Evolutionary conservation across 352 stramenopile genomes (phyloP).

Genomic region (Globisporangium acanthophoron): DNA sequence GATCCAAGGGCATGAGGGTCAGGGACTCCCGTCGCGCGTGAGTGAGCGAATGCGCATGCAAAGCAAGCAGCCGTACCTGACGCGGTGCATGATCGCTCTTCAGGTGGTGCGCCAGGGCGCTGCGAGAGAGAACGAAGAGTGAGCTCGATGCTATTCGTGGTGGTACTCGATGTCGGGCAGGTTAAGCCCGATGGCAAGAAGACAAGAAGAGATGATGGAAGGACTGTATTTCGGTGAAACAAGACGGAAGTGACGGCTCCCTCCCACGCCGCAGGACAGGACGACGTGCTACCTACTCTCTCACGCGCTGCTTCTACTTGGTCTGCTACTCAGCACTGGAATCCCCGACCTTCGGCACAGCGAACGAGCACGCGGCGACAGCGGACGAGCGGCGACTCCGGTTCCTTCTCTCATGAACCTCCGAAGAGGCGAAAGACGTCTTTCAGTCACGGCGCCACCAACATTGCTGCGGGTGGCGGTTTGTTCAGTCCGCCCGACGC

Average conservation of each 20-base stretch:
- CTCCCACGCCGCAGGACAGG: background rate
- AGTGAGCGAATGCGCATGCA: background rate
- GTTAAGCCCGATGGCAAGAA: too few species aligned
- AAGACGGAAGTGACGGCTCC: too few species aligned
- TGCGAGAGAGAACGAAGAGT: background rate
- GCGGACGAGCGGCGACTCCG: background rate
- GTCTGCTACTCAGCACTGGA: background rate
- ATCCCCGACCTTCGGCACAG: background rate
- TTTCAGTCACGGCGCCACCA: constrained; percentile 71
- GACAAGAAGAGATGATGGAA: too few species aligned
- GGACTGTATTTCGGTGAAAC: too few species aligned
- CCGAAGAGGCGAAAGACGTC: constrained; percentile 54
- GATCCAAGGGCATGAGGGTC: background rate
- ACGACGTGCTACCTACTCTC: background rate
- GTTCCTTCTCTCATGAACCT: constrained; percentile 61
- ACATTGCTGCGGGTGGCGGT: constrained; percentile 77
- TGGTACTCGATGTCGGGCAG: too few species aligned
- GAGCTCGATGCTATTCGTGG: background rate
- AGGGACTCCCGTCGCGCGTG: background rate
- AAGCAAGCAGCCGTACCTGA: constrained; percentile 23
- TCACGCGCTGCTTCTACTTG: too few species aligned
- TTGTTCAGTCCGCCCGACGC: constrained; percentile 86
- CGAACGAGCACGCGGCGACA: background rate
- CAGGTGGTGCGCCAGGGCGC: too few species aligned
- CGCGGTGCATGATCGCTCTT: constrained; percentile 38